A percentile compares a stretch with the other conserved stretches of the same genome.
Conservation (phyloP, 2,329 filamentous ascomycete genomes). For the Arthrobotrys musiformis region DNA sequence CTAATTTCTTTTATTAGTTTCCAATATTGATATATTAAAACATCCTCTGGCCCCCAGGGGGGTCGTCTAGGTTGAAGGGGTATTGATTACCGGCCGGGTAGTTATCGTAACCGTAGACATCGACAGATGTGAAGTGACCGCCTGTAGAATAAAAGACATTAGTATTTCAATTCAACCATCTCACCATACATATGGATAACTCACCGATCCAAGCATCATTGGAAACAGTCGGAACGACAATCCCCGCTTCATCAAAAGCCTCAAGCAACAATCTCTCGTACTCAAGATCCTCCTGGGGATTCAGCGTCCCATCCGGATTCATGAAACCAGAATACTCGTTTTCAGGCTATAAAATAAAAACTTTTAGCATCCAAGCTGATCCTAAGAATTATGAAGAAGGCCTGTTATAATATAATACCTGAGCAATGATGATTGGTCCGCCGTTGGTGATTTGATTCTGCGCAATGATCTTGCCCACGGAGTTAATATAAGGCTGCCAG, state of each 20-base stretch:
- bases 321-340: conserved; percentile 75
- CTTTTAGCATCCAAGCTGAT: neutral
- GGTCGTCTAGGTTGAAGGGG: neutral
- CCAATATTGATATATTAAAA: neutral
- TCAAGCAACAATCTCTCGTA: conserved; percentile 37
- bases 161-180: neutral
- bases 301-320: conserved; percentile 63
- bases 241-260: conserved; percentile 71
- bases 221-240: conserved; percentile 78
- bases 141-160: conserved; percentile 3
- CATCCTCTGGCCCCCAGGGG: too few relatives aligned
- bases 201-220: conserved; percentile 72
- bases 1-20: conserved; percentile 60
- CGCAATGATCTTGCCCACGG: conserved; percentile 75
- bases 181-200: neutral
- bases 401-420: conserved; percentile 62
- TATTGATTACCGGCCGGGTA: conserved; percentile 66
- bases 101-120: conserved; percentile 75
- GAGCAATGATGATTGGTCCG: conserved; percentile 80
- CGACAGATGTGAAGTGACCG: conserved; percentile 66
- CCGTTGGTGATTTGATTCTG: conserved; percentile 83
- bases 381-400: neutral
- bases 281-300: conserved; percentile 66
- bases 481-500: conserved; percentile 68
- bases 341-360: conserved; percentile 67